Conservation (phyloP, 2,329 filamentous ascomycete genomes). For the Neopestalotiopsis sp. region DNA sequence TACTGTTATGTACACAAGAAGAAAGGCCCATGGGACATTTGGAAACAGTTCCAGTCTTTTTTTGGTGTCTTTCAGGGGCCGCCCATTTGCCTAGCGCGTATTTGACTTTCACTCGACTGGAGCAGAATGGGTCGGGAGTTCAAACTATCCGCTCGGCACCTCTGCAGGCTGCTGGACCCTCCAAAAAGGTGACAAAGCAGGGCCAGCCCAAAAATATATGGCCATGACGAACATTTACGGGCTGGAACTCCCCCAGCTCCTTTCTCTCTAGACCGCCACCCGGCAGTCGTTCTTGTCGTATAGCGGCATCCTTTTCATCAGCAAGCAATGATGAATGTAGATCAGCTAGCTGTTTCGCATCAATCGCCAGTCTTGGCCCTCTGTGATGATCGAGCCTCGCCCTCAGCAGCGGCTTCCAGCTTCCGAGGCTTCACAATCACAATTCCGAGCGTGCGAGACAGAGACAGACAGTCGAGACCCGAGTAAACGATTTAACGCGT, state of each 20-base stretch:
- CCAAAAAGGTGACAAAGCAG: background rate
- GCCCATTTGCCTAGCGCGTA: constrained; percentile 5
- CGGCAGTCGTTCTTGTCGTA: background rate
- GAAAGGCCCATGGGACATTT: background rate
- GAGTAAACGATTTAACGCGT: background rate
- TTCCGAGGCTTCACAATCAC: background rate
- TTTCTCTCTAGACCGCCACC: constrained; percentile 4
- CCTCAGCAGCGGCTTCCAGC: constrained; percentile 2
- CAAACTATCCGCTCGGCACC: constrained; percentile 15
- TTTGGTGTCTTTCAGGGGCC: constrained; percentile 12
- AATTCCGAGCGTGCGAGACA: background rate
- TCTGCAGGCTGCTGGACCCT: constrained; percentile 4
- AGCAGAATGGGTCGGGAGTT: constrained; percentile 12
- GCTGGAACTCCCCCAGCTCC: background rate
- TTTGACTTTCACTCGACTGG: constrained; percentile 7
- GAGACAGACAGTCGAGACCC: background rate
- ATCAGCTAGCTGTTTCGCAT: constrained; percentile 1
- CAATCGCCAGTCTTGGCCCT: background rate
- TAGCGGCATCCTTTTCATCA: background rate
- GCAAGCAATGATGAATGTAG: background rate
- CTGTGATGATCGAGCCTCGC: background rate
- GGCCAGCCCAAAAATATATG: background rate
- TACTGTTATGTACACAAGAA: background rate
- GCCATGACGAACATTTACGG: background rate
- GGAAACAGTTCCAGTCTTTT: constrained; percentile 13